Percentiles rank a stretch among this genome's conserved stretches.
These are phyloP conservation scores for Lactarius tabidus DNA, from an alignment of 768 basidiomycete genomes.

Conservation along the genomic window DNA sequence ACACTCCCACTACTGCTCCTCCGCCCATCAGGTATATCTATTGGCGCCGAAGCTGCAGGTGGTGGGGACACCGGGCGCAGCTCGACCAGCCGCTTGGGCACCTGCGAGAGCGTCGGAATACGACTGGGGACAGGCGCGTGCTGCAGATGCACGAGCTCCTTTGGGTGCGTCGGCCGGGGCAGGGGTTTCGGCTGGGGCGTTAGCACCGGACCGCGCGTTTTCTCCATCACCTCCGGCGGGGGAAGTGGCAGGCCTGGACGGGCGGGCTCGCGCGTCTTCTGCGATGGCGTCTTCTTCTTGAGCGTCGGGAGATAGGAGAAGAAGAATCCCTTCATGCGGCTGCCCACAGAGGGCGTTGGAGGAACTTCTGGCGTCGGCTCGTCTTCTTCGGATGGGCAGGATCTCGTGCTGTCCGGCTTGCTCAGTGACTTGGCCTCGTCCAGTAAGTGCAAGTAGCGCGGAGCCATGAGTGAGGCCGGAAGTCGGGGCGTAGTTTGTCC, in stretches of 20 bases:
- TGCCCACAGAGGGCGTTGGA: conserved; percentile 40
- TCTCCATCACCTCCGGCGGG: conserved; percentile 48
- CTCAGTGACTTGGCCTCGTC: conserved; percentile 48
- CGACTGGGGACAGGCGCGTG: conserved; percentile 44
- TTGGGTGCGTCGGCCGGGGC: conserved; percentile 49
- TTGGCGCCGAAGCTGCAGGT: conserved; percentile 30
- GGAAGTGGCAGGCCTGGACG: conserved; percentile 51
- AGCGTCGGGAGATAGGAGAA: conserved; percentile 58
- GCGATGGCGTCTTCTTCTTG: conserved; percentile 36
- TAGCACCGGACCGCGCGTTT: conserved; percentile 49
- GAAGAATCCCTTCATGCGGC: conserved; percentile 52
- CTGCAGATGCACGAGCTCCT: conserved; percentile 61
- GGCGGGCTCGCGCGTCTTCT: conserved; percentile 26
- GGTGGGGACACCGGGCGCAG: conserved; percentile 47
- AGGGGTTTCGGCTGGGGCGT: conserved; percentile 55
- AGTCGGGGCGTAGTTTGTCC: conserved; percentile 30
- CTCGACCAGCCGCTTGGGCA: conserved; percentile 51
- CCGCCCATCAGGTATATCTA: conserved; percentile 37
- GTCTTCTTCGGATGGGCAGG: neutral
- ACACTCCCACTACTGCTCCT: conserved; percentile 68
- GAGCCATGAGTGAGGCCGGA: conserved; percentile 47
- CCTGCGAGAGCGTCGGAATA: conserved; percentile 40
- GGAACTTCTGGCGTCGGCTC: conserved; percentile 1
- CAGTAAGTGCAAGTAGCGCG: conserved; percentile 54
- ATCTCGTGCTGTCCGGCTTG: conserved; percentile 10